Base-by-base conservation (phyloP, 2,329 filamentous ascomycete genomes). In the Paraconiothyrium brasiliense region DNA sequence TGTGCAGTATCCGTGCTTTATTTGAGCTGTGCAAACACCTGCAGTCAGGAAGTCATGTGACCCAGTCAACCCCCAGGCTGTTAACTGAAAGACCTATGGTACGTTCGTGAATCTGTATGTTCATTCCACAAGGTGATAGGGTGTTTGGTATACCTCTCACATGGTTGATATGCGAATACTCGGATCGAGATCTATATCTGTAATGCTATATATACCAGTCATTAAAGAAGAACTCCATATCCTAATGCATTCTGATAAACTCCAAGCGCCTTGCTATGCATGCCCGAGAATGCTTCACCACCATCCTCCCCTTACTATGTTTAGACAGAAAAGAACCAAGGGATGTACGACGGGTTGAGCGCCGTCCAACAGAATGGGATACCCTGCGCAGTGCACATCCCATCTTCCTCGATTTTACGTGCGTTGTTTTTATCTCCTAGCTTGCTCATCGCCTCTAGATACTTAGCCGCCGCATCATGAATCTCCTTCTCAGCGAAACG, bases 281-380 rank as follows among this genome's bases (percentile, higher is more conserved):
- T 24, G 20, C 43, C 43, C 24, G 20, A 46, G 11, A 20, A 46
- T 46, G 43, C 43, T 22, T 46, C 20, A 11, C 4, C 11, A 9
- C 20, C 20, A 24, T 3, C 43, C 7, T 3, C 0, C 20, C 20
- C 11, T 13, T 4, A 7, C 11, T 11, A 13, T 11, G 10, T 11
- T 24, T 44, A 60, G 2, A 60, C 58, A 6, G 58, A 55, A 30
- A 60, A 60, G 46, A 60, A 60, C 51, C 44, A 60, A 4, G 58
- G 43, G n/a, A 60, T 56, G 30, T 49, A 55, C 14, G 34, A 37
- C 20, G 51, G 58, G 39, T 60, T 44, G 27, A 56, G 22, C 41
- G 58, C 51, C 24, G 44, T 55, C 58, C 58, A 55, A 16, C 50
- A 55, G 34, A 55, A 60, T 51, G 58, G 58, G 44, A 60, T 48